Evolutionary conservation across 2,329 filamentous ascomycete genomes (phyloP), one percentile per base, ranked within the genome.

Genomic region (Colletotrichum musae): DNA sequence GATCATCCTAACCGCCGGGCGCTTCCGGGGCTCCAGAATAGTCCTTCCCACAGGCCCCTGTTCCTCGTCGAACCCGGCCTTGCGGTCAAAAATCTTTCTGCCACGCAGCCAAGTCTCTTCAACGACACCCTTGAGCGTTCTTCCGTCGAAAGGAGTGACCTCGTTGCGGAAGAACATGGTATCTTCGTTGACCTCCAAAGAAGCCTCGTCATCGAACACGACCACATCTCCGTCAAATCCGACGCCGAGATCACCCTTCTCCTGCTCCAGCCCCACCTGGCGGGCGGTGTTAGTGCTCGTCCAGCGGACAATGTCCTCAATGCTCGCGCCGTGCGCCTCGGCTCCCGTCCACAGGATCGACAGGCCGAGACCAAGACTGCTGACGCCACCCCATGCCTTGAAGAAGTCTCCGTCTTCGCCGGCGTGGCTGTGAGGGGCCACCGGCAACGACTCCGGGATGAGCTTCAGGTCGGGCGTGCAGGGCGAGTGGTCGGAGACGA

Each of bases 381-480:
- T 95, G 76, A 99, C 97, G 15, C 96, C 96, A 61, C 96, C 96
- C 96, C 96, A 99, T 1, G 95, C 95, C 4, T 92, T 90, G 82
- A 98, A 96, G 86, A 99, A 98, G 82, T 98, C 94, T 45, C 96
- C 95, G 16, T 53, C 51, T 18, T 78, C 69, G 72, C 74, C 76
- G 51, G 78, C 69, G 72, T 61, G 43, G 9, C 52, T 50, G 21
- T 45, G 32, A 61, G 68, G 76, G 77, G 70, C 74, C 76, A 80
- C 45, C 86, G 77, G 78, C 12, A 96, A 85, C 73, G 92, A 88
- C 0, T 86, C 80, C 0, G 95, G 95, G 0, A 98, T 88, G 18
- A 97, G 88, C 81, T 99, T 99, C 62, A 99, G 87, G 77, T 97
- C 91, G 0, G 96, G 95, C 3, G 96, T 98, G 85, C 96, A 98